Base-by-base conservation (phyloP, 805 yeast genomes). In the Sugiyamaella americana region DNA sequence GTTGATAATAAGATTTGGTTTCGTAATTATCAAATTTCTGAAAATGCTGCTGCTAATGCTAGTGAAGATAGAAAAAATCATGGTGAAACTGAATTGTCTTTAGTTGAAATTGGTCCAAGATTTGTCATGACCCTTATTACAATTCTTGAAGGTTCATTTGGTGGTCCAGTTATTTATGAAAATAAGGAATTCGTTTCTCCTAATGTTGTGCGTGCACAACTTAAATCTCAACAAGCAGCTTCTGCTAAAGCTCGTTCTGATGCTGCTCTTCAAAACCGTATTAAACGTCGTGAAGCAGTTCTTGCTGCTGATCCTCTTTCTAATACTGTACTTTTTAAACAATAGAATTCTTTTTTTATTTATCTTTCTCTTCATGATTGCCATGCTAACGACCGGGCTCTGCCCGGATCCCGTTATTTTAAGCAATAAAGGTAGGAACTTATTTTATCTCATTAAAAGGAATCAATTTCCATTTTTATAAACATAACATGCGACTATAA, bases 131-230 rank as follows among this genome's bases (percentile, higher is more conserved):
- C 98, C 2, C 81, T 84, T 53, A 89, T 93, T 56, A 82, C 94
- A 50, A 80, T 93, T 44, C 74, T 91, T 53, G 98, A 93, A 71
- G 98, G 98, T 41, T 87, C 97, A 1, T 93, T 93, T 59, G 91
- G 96, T 47, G 98, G 98, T 18, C 96, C 98, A 54, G 87, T 89
- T 75, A 88, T 93, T 55, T 93, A 87, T 68, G 98, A 93, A 62
- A 93, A 93, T 72, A 89, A 87, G 72, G 93, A 91, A 68, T 93
- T 86, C 67, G 96, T 93, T 41, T 86, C 96, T 50, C 98, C 98
- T 54, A 93, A 93, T 73, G 80, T 85, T 50, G 91, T 84, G 35
- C 84, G 98, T 72, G 87, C 98, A 10, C 96, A 89, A 72, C 51
- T 75, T 54, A 85, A 79, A 64, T 84, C 82, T 57, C 78, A 84